A percentile compares a stretch with the other conserved stretches of the same genome.
phyloP scores from a whole-genome alignment of 2,329 filamentous ascomycete species.

The Fusarium sp. region DNA sequence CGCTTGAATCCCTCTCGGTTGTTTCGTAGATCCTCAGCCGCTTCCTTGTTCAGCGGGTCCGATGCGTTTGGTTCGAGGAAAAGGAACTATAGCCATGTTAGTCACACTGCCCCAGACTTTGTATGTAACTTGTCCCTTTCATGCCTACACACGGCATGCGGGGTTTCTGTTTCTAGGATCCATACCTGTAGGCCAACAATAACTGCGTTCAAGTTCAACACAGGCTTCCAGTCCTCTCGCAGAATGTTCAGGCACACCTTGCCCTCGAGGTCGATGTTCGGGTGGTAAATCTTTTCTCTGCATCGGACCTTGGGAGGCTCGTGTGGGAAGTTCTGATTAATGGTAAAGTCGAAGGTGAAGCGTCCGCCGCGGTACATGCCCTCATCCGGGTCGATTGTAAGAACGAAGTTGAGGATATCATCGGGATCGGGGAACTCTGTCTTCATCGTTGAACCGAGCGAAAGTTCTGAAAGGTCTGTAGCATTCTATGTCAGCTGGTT shows the following conservation, averaged over 20 bases:
- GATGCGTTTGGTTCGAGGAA: constrained; percentile 98
- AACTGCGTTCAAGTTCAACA: constrained; percentile 94
- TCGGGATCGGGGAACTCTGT: constrained; percentile 84
- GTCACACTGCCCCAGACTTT: constrained; percentile 16
- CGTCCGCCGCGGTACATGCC: constrained; percentile 86
- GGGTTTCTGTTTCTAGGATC: background rate
- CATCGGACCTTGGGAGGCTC: constrained; percentile 98
- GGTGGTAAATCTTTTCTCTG: constrained; percentile 98
- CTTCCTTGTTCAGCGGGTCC: constrained; percentile 98
- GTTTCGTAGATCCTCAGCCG: constrained; percentile 87
- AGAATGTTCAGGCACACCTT: constrained; percentile 99
- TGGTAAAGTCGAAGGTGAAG: constrained; percentile 91
- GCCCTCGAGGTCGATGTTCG: constrained; percentile 97
- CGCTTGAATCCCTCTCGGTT: constrained; percentile 91
- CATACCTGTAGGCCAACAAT: constrained; percentile 89
- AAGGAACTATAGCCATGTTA: constrained; percentile 73
- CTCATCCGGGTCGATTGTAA: constrained; percentile 87
- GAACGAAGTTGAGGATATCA: constrained; percentile 85
- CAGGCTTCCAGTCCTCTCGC: constrained; percentile 98
- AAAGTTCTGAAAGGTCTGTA: constrained; percentile 82
- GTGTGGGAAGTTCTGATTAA: constrained; percentile 96
- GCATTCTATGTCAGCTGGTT: constrained; percentile 13
- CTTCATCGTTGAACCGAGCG: constrained; percentile 81
- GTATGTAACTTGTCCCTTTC: background rate
- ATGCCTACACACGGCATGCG: background rate